Conservation (phyloP, 1,284 basidiomycete genomes). For the Boletellus dicymbophilus region DNA sequence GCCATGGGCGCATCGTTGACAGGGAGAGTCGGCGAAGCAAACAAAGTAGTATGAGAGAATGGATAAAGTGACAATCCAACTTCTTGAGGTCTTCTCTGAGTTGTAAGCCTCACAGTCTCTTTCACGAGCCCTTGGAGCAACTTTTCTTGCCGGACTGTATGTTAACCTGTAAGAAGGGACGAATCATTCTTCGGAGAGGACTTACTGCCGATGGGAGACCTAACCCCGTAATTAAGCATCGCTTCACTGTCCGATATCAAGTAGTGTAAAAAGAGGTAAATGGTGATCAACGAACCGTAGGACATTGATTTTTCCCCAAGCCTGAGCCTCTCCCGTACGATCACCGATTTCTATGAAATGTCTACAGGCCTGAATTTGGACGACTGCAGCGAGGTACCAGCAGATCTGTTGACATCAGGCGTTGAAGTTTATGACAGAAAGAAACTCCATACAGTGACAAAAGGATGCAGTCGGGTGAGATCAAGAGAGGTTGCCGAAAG, state of each 20-base stretch:
- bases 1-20: conserved; percentile 30
- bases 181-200: conserved; percentile 13
- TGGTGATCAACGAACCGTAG: conserved; percentile 50
- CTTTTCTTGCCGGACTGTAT: conserved; percentile 72
- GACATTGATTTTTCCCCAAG: conserved; percentile 84
- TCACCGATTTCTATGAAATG: conserved; percentile 79
- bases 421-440: conserved; percentile 7
- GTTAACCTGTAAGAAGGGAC: conserved; percentile 16
- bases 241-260: conserved; percentile 54
- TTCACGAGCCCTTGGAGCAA: conserved; percentile 81
- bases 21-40: conserved; percentile 41
- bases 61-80: conserved; percentile 78
- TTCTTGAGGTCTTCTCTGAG: conserved; percentile 73
- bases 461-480: conserved; percentile 76
- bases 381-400: conserved; percentile 85
- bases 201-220: conserved; percentile 82
- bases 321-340: conserved; percentile 64
- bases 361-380: conserved; percentile 82
- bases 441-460: conserved; percentile 61
- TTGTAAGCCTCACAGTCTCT: conserved; percentile 80
- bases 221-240: conserved; percentile 75
- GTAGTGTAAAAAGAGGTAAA: neutral
- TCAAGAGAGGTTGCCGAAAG: conserved; percentile 77
- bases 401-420: conserved; percentile 60
- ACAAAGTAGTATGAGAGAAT: conserved; percentile 69